Percentiles rank a stretch among this genome's conserved stretches.
Conservation (phyloP, 805 yeast species). For the Candida railenensis region DNA sequence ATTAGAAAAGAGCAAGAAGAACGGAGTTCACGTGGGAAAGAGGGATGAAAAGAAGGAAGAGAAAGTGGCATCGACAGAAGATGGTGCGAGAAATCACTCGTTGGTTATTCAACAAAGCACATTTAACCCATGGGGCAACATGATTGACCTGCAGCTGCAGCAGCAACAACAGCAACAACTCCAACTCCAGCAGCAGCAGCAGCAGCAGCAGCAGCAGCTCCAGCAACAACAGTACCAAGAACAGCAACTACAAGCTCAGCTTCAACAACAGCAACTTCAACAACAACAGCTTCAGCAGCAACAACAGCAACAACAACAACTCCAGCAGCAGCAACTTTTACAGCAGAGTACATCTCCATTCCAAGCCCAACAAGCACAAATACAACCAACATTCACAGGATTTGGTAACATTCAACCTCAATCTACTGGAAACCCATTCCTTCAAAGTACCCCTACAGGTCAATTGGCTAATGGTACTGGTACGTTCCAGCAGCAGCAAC, state of each 20-base stretch:
- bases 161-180: slow-evolving; percentile 8
- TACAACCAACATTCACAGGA: slow-evolving; percentile 4
- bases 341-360: neutral
- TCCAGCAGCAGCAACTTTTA: slow-evolving; percentile 8
- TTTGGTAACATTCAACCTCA: slow-evolving; percentile 4
- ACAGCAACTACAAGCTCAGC: slow-evolving; percentile 10
- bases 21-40: neutral
- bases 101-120: slow-evolving; percentile 38
- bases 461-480: neutral
- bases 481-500: neutral
- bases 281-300: slow-evolving; percentile 22
- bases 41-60: neutral
- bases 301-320: slow-evolving; percentile 18
- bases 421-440: slow-evolving; percentile 4
- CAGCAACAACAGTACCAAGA: slow-evolving; percentile 13
- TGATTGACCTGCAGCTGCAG: slow-evolving; percentile 9
- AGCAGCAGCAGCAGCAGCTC: slow-evolving; percentile 16
- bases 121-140: slow-evolving; percentile 39
- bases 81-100: slow-evolving; percentile 17
- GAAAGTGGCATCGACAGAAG: slow-evolving; percentile 1
- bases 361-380: neutral
- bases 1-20: slow-evolving; percentile 50
- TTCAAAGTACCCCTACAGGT: slow-evolving; percentile 6
- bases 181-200: slow-evolving; percentile 18
- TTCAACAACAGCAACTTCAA: slow-evolving; percentile 23